Conservation (phyloP, 129 eudicot species). For the Glebionis coronaria region DNA sequence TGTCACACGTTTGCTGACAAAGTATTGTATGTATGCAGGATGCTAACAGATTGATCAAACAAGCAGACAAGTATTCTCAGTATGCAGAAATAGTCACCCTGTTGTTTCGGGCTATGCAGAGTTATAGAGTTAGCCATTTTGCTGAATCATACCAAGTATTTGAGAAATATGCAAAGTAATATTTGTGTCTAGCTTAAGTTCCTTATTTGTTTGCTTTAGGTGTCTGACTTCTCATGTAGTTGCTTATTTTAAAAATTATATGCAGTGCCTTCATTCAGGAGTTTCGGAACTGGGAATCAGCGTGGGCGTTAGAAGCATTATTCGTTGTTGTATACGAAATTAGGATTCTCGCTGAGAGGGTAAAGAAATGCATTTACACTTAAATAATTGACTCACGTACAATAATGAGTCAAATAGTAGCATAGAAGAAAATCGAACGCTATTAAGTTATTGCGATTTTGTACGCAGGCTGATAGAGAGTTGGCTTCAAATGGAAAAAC, state of each 20-base stretch:
- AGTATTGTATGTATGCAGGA: no score
- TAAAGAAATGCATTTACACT: constrained; percentile 34
- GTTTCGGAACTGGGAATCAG: constrained; percentile 92
- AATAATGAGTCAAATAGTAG: background rate
- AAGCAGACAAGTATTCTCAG: no score
- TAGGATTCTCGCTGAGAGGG: constrained; percentile 95
- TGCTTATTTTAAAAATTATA: constrained; percentile 27
- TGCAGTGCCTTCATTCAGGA: constrained; percentile 93
- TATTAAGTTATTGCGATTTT: constrained; percentile 6
- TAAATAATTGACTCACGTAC: background rate
- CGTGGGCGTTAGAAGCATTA: constrained; percentile 95
- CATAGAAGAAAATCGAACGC: constrained; percentile 13
- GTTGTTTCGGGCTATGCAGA: constrained; percentile 76
- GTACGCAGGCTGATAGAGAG: constrained; percentile 82
- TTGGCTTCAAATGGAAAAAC: constrained; percentile 83
- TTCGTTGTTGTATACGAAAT: constrained; percentile 85
- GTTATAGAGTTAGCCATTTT: constrained; percentile 58
- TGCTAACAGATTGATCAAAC: no score
- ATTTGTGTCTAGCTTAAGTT: constrained; percentile 12
- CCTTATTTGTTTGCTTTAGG: background rate
- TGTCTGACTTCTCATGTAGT: background rate
- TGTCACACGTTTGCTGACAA: no score
- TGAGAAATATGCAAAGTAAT: constrained; percentile 86
- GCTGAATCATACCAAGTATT: constrained; percentile 79
- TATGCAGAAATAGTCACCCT: no score